Base-by-base conservation (phyloP, 805 yeast species). In the Ogataea chonburiensis region DNA sequence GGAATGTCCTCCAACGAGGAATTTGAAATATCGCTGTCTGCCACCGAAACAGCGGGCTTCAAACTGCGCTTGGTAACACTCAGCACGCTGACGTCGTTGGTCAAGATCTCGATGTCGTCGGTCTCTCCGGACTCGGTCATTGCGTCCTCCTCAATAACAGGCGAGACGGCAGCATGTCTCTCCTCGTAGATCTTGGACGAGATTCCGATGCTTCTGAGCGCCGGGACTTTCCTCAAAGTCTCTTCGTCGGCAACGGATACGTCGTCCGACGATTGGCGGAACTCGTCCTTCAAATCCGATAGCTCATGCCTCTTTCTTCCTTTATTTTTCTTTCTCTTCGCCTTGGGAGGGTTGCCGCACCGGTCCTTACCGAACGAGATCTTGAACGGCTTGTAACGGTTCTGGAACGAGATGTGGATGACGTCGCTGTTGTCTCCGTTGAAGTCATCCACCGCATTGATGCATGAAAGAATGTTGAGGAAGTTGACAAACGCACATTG, bases 401-500 rank as follows among this genome's bases (percentile, higher is more conserved):
- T 60, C 40, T 63, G 59, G 23, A 69, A 72, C 7, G 62, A 56
- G 11, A 52, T 58, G 34, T 68, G 68, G 24, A 71, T 61, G 14
- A 55, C 54, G 1, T 55, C 52, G 3, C 60, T 53, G 3, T 46
- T 55, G 13, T 53, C 52, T 6, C 57, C 45, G 38, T 74, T 74
- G 40, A 81, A 77, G 28, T 71, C 71, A 33, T 77, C 79, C 18
- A 83, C 83, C 15, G 81, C 68, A 42, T 64, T 73, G 27, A 84
- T 81, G 3, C 87, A 86, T 38, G 77, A 73, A 5, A 64, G 31
- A 17, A 84, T 83, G 48, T 76, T 73, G 54, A 76, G 64, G 50
- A 81, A 84, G 54, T 84, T 84, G 31, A 84, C 67, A 63, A 86
- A 84, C 3, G 86, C 88, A 64, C 91, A 82, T 46, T 75, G 78